A percentile compares a stretch with the other conserved stretches of the same genome.
Conservation (phyloP, 306 rosid genomes). For the Prunus fruticosa region DNA sequence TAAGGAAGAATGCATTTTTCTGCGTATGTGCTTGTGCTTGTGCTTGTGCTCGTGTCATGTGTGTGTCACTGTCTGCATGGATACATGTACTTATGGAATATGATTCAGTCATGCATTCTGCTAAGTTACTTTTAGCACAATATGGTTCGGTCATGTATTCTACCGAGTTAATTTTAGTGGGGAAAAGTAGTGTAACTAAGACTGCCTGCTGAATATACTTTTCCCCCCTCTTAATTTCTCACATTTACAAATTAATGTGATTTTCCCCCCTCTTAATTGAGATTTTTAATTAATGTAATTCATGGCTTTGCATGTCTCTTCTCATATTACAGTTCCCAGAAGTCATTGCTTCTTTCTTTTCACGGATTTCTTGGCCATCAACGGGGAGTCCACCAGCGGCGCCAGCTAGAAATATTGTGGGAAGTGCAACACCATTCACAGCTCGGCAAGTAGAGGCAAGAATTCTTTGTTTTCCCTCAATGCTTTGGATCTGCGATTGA, state of each 20-base stretch:
- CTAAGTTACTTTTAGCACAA: neutral
- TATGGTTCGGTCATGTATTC: neutral
- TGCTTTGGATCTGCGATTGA: neutral
- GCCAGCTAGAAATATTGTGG: constrained; percentile 52
- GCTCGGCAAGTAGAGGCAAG: constrained; percentile 80
- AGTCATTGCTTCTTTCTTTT: constrained; percentile 62
- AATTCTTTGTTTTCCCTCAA: neutral
- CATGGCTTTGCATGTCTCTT: constrained; percentile 22
- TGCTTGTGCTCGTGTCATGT: neutral
- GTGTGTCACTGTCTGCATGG: neutral
- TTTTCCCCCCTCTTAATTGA: constrained; percentile 1
- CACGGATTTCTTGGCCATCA: constrained; percentile 72
- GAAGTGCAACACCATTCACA: constrained; percentile 53
- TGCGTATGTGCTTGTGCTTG: neutral
- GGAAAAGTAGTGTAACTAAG: neutral
- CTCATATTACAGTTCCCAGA: constrained; percentile 67
- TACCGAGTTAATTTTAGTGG: neutral
- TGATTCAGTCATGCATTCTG: neutral
- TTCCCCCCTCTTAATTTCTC: neutral
- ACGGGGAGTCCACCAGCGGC: constrained; percentile 57
- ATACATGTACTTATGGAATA: neutral
- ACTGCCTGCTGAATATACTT: neutral
- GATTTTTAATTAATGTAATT: constrained; percentile 11
- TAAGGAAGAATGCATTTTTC: neutral
- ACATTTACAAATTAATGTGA: no score